A percentile compares a stretch with the other conserved stretches of the same genome.
Evolutionary conservation across 75 land plant genomes (phyloP).

Genomic region (Gnetum montanum): DNA sequence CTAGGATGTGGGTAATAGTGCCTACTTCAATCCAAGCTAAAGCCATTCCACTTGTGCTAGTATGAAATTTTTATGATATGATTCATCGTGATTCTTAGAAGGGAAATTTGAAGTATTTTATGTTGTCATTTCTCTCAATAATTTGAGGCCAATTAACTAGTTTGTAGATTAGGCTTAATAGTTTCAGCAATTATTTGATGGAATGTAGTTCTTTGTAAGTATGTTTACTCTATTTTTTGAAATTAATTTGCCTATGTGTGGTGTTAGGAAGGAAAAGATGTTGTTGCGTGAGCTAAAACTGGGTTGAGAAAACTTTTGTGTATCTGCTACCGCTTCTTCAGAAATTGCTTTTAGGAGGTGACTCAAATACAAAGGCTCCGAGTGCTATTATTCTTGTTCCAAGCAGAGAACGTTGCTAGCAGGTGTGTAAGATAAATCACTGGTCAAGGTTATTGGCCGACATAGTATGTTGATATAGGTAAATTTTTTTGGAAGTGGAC

Average conservation of each 20-base stretch:
- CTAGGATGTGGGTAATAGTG: conserved; percentile 44
- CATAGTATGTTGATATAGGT: background rate
- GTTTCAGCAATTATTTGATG: too few species aligned
- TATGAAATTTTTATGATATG: conserved; percentile 1
- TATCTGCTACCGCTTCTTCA: conserved; percentile 90
- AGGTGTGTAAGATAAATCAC: conserved; percentile 35
- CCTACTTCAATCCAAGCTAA: conserved; percentile 76
- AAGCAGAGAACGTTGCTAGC: conserved; percentile 86
- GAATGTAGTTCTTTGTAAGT: too few species aligned
- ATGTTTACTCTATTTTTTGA: conserved; percentile 2
- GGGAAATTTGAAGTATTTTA: background rate
- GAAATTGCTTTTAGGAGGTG: conserved; percentile 31
- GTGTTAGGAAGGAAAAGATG: conserved; percentile 80
- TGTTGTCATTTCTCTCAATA: background rate
- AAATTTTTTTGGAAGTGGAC: background rate
- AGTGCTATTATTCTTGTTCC: conserved; percentile 79
- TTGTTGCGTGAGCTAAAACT: conserved; percentile 87
- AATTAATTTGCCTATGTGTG: background rate
- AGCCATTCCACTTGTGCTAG: conserved; percentile 78
- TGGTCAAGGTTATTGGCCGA: background rate
- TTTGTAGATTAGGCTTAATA: too few species aligned
- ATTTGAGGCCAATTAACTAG: too few species aligned
- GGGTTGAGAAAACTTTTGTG: conserved; percentile 95
- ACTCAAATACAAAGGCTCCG: conserved; percentile 25
- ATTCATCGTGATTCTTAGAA: background rate